Base-by-base conservation (phyloP, 2,329 filamentous ascomycete genomes). In the Stromatinia cepivora region DNA sequence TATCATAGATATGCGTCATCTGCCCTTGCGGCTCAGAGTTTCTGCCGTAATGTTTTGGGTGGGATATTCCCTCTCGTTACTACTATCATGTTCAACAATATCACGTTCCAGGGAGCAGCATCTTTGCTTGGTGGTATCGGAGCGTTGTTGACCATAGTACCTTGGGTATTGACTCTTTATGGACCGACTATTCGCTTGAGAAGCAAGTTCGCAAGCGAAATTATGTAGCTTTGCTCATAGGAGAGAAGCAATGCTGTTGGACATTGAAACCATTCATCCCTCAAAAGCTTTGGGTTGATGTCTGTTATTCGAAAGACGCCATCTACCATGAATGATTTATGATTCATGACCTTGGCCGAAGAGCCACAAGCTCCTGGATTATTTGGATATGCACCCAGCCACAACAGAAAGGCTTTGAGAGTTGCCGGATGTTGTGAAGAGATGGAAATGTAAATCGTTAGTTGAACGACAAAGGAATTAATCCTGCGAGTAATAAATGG, bases 1-100 rank as follows among this genome's bases (percentile, higher is more conserved):
- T 97, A 97, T 79, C 90, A 93, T 77, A 84, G 86, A 3, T 97
- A 94, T 75, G 92, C 94, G 0, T 93, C 90, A 52, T 95, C 92
- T 0, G 93, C 94, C 0, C 82, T 97, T 8, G 94, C 94, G 0
- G 92, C 93, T 0, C 93, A 97, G 81, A 91, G 88, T 22, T 96
- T 92, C 78, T 94, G 92, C 75, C 87, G 94, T 15, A 97, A 97
- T 77, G 82, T 97, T 2, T 81, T 97, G 0, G 93, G 90, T 11
- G 94, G 93, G 2, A 80, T 88, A 0, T 97, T 97, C 72, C 93
- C 93, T 0, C 82, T 97, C 0, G 86, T 96, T 20, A 92, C 92
- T 0, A 82, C 83, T 3, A 83, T 87, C 62, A 86, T 97, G 84
- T 97, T 95, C 76, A 84, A 80, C 1, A 87, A 88, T 10, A 81